Evolutionary conservation across 345 rosid genomes (phyloP), one percentile per base, ranked within the genome.

Genomic region (Aquilaria sinensis): DNA sequence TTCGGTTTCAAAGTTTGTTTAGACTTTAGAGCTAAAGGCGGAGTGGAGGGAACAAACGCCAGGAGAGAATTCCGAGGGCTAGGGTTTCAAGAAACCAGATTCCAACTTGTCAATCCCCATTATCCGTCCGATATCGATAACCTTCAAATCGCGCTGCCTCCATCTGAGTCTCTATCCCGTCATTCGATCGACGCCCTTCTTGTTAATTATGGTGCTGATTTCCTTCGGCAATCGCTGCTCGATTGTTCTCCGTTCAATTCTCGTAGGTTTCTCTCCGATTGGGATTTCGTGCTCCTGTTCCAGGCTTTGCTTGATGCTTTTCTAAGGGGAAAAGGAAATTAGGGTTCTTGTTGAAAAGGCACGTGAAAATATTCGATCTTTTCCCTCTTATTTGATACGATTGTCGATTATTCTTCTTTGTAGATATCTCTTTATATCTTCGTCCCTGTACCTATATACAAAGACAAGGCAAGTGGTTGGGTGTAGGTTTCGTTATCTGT

Each of bases 161-260:
- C 43, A 4, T 68, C 63, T 64, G 67, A 14, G 71, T 52, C 58
- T 64, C 57, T 58, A 59, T 69, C 63, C 59, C 46, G 10, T 63
- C 64, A 69, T 70, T 69, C 59, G 74, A 63, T 67, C 72, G 54
- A 43, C 56, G 49, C 41, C 7, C 11, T 23, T 59, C 37, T 33
- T 15, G 31, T 69, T 43, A 72, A 72, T 51, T 57, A 77, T 77
- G 83, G 53, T 77, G 78, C 61, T 53, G 76, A 62, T 77, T 58
- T 66, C 80, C 46, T 50, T 58, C 23, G 50, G 60, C 64, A 33
- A 61, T 43, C 69, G 23, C 15, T 52, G 64, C 51, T 66, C 70
- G 1, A 16, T 33, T 37, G 29, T 74, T 59, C 48, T 50, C 48
- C 64, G 65, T 9, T 66, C 62, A 67, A 60, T 65, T 29, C 65